Percentiles rank a stretch among this genome's conserved stretches.
phyloP scores from a whole-genome alignment of 2,329 filamentous ascomycete species.

The Camillea tinctor region DNA sequence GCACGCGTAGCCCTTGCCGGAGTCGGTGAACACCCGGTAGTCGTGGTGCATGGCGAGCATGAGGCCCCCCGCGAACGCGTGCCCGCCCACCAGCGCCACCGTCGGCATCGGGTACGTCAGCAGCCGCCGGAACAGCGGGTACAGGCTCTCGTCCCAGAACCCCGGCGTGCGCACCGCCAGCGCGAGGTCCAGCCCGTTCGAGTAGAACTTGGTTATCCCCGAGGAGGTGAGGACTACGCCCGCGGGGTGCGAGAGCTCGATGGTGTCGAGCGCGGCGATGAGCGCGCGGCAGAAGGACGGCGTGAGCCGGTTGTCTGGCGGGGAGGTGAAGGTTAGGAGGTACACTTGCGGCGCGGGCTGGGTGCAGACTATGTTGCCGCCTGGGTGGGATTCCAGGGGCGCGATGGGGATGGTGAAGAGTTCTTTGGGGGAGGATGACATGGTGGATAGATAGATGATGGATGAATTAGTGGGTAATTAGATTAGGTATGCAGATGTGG shows the following conservation, averaged over 20 bases:
- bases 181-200: slow-evolving; percentile 76
- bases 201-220: slow-evolving; percentile 75
- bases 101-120: slow-evolving; percentile 80
- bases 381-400: slow-evolving; percentile 42
- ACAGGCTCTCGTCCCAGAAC: slow-evolving; percentile 63
- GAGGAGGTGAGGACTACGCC: slow-evolving; percentile 78
- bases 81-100: slow-evolving; percentile 74
- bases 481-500: too few species aligned
- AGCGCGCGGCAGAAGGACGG: slow-evolving; percentile 66
- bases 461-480: too few species aligned
- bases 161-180: slow-evolving; percentile 59
- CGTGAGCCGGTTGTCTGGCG: slow-evolving; percentile 75
- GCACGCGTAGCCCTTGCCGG: slow-evolving; percentile 69
- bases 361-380: slow-evolving; percentile 62
- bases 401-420: slow-evolving; percentile 62
- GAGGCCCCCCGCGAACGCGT: slow-evolving; percentile 78
- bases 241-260: slow-evolving; percentile 65
- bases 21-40: slow-evolving; percentile 71
- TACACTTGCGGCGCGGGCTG: slow-evolving; percentile 62
- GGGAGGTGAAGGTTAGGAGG: slow-evolving; percentile 68
- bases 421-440: slow-evolving; percentile 32
- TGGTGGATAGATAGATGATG: slow-evolving; percentile 8
- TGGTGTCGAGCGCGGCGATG: slow-evolving; percentile 69
- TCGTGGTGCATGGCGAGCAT: slow-evolving; percentile 82
- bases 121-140: slow-evolving; percentile 63